Evolutionary conservation across 2,329 filamentous ascomycete genomes (phyloP), one percentile per base, ranked within the genome.

Genomic region (Exserohilum turcica): DNA sequence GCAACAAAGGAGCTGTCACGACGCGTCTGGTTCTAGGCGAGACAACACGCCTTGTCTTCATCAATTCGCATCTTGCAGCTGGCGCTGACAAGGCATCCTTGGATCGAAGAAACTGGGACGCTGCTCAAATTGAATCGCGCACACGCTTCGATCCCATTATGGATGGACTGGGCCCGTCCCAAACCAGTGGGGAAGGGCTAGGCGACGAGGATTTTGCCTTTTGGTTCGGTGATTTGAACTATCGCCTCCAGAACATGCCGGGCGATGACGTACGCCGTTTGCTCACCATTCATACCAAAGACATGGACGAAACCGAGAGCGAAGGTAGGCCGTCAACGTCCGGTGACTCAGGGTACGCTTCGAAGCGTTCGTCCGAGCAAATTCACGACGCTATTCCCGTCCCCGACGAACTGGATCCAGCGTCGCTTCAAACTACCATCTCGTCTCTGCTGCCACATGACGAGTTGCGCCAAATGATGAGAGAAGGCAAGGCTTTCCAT

Each of bases 141-240:
- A 89, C 91, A 1, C 87, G 85, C 57, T 97, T 97, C 65, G 85
- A 89, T 6, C 86, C 91, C 0, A 83, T 95, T 6, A 79, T 80
- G 33, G 83, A 88, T 52, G 79, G 82, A 0, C 86, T 89, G 7
- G 84, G 88, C 5, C 77, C 84, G 1, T 80, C 86, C 2, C 79
- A 82, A 52, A 75, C 70, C 2, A 72, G 75, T 32, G 85, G 87
- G n/a, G 84, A 87, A 18, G 84, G 80, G 31, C 87, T 99, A 59
- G 92, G 91, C 1, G 90, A 95, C 33, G 93, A 96, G 61, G 94
- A 99, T 68, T 92, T 97, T 76, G 86, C 87, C 0, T 97, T 99
- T 68, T 97, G 93, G 91, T 90, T 96, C 67, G 94, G 94, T 6
- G 94, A 99, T 73, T 80, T 99, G 36, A 99, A 99, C 72, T 99